Percentiles rank a stretch among this genome's conserved stretches.
Evolutionary conservation across 768 basidiomycete genomes (phyloP).

Genomic region (Suillus weaverae): DNA sequence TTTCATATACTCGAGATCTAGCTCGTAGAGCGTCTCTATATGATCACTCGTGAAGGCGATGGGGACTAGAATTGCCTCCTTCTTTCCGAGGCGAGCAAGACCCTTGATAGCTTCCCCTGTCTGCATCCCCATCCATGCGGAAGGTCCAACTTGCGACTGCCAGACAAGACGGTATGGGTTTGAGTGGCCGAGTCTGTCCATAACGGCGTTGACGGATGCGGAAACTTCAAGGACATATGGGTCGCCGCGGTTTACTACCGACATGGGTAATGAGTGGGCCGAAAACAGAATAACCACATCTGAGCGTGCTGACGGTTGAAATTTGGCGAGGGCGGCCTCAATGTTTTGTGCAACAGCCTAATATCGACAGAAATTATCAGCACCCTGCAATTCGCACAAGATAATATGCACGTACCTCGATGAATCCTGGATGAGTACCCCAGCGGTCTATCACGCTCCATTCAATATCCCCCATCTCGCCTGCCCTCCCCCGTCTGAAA

Average conservation of each 20-base stretch:
- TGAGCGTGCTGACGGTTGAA: conserved; percentile 66
- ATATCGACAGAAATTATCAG: conserved; percentile 7
- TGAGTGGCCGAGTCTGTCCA: conserved; percentile 76
- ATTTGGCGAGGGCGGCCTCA: conserved; percentile 76
- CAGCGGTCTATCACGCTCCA: conserved; percentile 99
- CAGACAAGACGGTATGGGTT: conserved; percentile 94
- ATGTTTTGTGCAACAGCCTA: conserved; percentile 93
- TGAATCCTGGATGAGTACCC: conserved; percentile 93
- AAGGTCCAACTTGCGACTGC: conserved; percentile 98
- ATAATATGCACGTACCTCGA: conserved; percentile 67
- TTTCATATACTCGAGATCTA: conserved; percentile 90
- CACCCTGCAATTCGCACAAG: neutral
- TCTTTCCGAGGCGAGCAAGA: conserved; percentile 71
- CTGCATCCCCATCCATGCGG: conserved; percentile 98
- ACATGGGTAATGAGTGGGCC: conserved; percentile 97
- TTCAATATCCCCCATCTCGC: conserved; percentile 67
- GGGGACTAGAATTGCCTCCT: conserved; percentile 81
- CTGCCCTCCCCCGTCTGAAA: conserved; percentile 61
- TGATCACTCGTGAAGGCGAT: conserved; percentile 99
- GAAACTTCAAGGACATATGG: conserved; percentile 96
- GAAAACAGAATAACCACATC: conserved; percentile 90
- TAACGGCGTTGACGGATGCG: conserved; percentile 89
- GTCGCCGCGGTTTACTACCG: conserved; percentile 97
- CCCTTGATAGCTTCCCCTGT: conserved; percentile 91
- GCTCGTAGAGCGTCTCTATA: conserved; percentile 96